A percentile compares a stretch with the other conserved stretches of the same genome.
Conservation (phyloP, 805 yeast species). For the Saturnispora zaruensis region DNA sequence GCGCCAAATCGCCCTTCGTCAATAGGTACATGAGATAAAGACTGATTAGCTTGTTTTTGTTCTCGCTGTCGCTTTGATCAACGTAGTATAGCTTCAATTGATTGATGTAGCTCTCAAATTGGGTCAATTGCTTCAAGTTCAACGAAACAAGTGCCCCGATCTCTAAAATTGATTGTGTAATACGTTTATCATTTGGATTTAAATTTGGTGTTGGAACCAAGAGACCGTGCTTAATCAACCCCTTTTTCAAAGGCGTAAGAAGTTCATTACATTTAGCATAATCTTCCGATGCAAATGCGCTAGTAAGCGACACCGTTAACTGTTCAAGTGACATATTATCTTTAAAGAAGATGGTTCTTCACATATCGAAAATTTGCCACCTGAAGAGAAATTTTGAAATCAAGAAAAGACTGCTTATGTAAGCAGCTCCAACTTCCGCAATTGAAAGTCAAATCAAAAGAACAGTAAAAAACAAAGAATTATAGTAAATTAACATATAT, state of each 20-base stretch:
- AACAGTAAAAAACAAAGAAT: neutral
- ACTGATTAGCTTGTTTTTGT: conserved; percentile 66
- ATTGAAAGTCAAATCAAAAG: neutral
- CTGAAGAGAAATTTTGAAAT: neutral
- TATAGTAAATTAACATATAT: neutral
- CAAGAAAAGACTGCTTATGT: neutral
- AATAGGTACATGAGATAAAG: conserved; percentile 68
- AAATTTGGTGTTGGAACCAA: conserved; percentile 52
- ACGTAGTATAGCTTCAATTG: conserved; percentile 75
- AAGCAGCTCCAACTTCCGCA: neutral
- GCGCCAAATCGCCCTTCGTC: conserved; percentile 75
- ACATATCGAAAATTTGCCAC: conserved; percentile 3
- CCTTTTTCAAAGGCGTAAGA: conserved; percentile 67
- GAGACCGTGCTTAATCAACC: conserved; percentile 66
- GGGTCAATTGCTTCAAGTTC: conserved; percentile 48
- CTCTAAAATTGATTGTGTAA: conserved; percentile 77
- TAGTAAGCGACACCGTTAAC: conserved; percentile 60
- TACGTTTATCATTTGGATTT: conserved; percentile 57
- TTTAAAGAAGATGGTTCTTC: neutral
- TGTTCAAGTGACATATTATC: conserved; percentile 50
- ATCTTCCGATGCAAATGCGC: conserved; percentile 52
- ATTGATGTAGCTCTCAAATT: conserved; percentile 64
- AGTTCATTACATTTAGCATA: conserved; percentile 52
- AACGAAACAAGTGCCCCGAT: conserved; percentile 79
- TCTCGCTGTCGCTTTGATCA: conserved; percentile 35